These are phyloP conservation scores for Zygnema cylindricum DNA, from an alignment of 139 green algal species.

Conservation along the genomic window DNA sequence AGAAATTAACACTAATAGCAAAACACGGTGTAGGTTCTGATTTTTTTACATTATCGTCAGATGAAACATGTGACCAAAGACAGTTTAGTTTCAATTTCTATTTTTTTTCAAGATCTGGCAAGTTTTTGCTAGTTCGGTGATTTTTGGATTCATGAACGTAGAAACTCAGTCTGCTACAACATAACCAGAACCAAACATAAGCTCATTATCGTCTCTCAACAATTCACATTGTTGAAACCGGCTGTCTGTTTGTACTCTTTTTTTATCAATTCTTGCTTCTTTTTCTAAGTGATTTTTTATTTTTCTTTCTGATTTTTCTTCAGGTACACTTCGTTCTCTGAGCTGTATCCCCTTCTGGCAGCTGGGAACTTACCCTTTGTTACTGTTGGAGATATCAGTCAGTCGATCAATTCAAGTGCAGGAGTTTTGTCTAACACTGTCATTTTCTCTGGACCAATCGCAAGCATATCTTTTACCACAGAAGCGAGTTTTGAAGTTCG, in stretches of 20 bases:
- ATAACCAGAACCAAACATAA: no score
- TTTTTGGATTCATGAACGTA: no score
- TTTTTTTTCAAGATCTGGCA: no score
- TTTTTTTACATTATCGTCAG: no score
- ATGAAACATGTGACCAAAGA: no score
- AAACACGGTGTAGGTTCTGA: no score
- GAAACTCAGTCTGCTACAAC: no score
- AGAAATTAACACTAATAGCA: no score
- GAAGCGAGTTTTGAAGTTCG: slow-evolving; percentile 81
- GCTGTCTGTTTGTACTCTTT: neutral
- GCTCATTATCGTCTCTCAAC: no score
- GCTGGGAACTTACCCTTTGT: slow-evolving; percentile 81
- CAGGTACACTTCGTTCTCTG: slow-evolving; percentile 87
- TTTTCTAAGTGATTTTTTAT: neutral
- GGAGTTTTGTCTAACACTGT: slow-evolving; percentile 82
- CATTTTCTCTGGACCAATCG: slow-evolving; percentile 70
- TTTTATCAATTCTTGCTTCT: neutral
- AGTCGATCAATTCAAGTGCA: slow-evolving; percentile 76
- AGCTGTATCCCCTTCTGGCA: slow-evolving; percentile 82
- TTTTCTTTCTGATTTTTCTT: slow-evolving; percentile 46
- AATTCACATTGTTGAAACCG: no score
- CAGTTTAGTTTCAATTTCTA: no score
- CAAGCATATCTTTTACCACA: slow-evolving; percentile 69
- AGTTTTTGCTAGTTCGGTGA: no score
- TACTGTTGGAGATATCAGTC: slow-evolving; percentile 83